Conservation (phyloP, 208 protist species). For the Wallacemonas sp. region DNA sequence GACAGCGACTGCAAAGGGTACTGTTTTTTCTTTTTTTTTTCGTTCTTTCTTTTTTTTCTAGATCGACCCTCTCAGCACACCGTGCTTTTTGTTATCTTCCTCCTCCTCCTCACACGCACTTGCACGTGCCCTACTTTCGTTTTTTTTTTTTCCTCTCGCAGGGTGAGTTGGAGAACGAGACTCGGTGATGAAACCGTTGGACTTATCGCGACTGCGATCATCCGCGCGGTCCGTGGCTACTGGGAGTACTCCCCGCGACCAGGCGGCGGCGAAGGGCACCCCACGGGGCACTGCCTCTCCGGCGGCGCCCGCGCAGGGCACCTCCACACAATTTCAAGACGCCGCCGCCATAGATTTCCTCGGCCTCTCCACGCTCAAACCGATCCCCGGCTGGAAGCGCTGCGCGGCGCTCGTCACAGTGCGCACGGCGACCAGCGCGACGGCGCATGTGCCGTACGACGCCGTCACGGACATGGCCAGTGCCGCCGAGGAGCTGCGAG, state of each 20-base stretch:
- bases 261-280: neutral
- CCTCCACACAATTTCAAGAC: slow-evolving; percentile 1
- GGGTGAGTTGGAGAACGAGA: too few species aligned
- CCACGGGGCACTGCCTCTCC: neutral
- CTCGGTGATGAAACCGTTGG: slow-evolving; percentile 3
- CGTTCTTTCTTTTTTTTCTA: slow-evolving; percentile 10
- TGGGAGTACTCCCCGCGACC: neutral
- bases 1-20: neutral
- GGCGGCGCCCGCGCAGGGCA: neutral
- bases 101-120: neutral
- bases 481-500: too few species aligned
- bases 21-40: slow-evolving; percentile 17
- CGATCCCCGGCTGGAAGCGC: slow-evolving; percentile 14
- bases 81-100: neutral
- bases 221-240: neutral
- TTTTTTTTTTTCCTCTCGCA: slow-evolving; percentile 7
- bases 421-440: neutral
- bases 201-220: neutral
- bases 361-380: neutral
- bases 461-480: neutral
- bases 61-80: slow-evolving; percentile 6
- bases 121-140: neutral
- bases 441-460: slow-evolving; percentile 4
- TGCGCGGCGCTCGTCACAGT: slow-evolving; percentile 9
- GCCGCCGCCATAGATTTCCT: neutral